These are phyloP conservation scores for Dryas octopetala DNA, from an alignment of 306 rosid species.

Conservation along the genomic window DNA sequence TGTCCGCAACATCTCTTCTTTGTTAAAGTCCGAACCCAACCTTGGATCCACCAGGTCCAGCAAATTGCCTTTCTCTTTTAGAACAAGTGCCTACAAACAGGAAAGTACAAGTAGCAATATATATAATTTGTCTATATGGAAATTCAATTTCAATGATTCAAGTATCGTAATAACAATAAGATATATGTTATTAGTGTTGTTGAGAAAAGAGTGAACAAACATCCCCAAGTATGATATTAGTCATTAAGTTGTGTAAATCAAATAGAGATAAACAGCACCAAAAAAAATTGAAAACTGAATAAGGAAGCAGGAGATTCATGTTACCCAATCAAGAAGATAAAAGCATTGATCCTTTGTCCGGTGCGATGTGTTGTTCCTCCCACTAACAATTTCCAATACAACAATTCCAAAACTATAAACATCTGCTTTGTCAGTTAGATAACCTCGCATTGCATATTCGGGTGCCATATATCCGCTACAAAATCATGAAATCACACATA, in stretches of 20 bases:
- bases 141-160: too few relatives aligned
- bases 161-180: too few relatives aligned
- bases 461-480: conserved; percentile 56
- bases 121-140: background rate
- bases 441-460: conserved; percentile 67
- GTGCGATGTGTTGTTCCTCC: conserved; percentile 52
- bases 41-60: conserved; percentile 46
- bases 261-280: background rate
- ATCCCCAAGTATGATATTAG: too few relatives aligned
- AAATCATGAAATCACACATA: background rate
- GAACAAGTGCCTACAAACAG: conserved; percentile 31
- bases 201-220: too few relatives aligned
- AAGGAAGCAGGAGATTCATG: background rate
- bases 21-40: conserved; percentile 31
- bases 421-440: conserved; percentile 72
- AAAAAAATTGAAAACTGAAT: background rate
- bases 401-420: conserved; percentile 77
- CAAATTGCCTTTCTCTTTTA: conserved; percentile 29
- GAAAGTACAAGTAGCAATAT: background rate
- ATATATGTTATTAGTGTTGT: too few relatives aligned
- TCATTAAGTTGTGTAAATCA: too few relatives aligned
- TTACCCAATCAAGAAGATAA: conserved; percentile 35
- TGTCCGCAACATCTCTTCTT: conserved; percentile 35
- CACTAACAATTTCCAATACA: conserved; percentile 50
- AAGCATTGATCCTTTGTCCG: conserved; percentile 20